These are phyloP conservation scores for Mycena pura DNA, from an alignment of 768 basidiomycete species.

Conservation along the genomic window DNA sequence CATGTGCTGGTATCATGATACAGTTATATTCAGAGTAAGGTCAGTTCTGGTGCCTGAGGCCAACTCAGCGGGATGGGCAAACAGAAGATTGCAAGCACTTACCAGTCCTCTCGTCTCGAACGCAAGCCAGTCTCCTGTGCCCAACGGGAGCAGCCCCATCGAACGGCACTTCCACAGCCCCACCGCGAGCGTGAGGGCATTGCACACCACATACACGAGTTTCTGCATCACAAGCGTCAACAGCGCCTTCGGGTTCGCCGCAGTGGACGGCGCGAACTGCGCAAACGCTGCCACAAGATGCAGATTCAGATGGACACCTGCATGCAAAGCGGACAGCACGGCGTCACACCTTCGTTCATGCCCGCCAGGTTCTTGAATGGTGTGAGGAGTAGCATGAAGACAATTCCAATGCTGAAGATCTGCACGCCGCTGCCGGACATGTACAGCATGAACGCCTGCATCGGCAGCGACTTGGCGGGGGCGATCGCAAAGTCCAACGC, in stretches of 20 bases:
- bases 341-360: slow-evolving; percentile 84
- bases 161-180: slow-evolving; percentile 93
- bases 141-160: slow-evolving; percentile 91
- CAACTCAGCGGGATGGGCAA: not conserved
- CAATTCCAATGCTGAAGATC: slow-evolving; percentile 96
- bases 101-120: slow-evolving; percentile 85
- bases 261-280: slow-evolving; percentile 73
- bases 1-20: too few species aligned
- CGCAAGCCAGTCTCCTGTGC: slow-evolving; percentile 93
- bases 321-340: slow-evolving; percentile 34
- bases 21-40: slow-evolving; percentile 41
- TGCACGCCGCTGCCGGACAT: slow-evolving; percentile 97
- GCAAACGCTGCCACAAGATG: slow-evolving; percentile 75
- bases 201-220: slow-evolving; percentile 72
- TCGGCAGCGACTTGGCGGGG: slow-evolving; percentile 90
- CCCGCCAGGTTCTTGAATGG: slow-evolving; percentile 85
- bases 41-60: slow-evolving; percentile 51
- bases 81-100: slow-evolving; percentile 34
- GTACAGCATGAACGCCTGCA: slow-evolving; percentile 99
- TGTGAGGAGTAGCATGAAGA: slow-evolving; percentile 87
- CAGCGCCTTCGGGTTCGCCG: slow-evolving; percentile 53
- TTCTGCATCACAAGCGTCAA: slow-evolving; percentile 74
- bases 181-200: slow-evolving; percentile 77
- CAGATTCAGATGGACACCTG: too few species aligned
- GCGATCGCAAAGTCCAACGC: slow-evolving; percentile 87